Evolutionary conservation across 768 basidiomycete species (phyloP), one percentile per base, ranked within the genome.

Genomic region (Mycena indigotica): DNA sequence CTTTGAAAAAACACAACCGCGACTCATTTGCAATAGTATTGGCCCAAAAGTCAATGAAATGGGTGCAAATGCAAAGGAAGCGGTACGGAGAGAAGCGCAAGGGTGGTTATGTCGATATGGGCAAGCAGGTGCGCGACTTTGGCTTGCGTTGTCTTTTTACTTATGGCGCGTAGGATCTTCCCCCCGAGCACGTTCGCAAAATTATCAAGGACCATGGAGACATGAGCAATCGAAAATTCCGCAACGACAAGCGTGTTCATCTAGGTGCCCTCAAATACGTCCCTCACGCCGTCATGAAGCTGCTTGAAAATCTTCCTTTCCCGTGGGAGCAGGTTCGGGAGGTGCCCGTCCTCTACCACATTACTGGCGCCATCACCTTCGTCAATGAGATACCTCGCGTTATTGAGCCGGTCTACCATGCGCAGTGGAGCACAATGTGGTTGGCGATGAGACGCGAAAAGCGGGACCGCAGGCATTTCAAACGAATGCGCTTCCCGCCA

Each of bases 391-490:
- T 98, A 35, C 97, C 97, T 40, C 89, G 93, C 46, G 86, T 99
- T 65, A 91, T 98, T 60, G 97, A 98, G 72, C 97, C 97, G 5
- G 85, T 99, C 10, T 98, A 97, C 73, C 97, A 99, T 72, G 94
- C 97, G 1, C 97, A 98, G 68, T 99, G 97, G 97, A 95, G 93
- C 70, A 91, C 93, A 4, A 99, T 99, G 97, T 99, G 97, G 97
- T 79, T 99, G 45, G 96, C 97, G 12, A 99, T 99, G 97, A 83
- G 97, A 58, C 80, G 97, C 60, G 97, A 99, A 77, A 99, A 99
- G 80, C 85, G 97, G 56, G 97, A 99, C 72, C 91, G 97, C 70
- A 80, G 96, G 57, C 97, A 99, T 73, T 99, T 99, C 80, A 99
- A 99, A 79, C 93, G 97, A 45, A 98, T 99, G 95, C 87, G 96